Evolutionary conservation across 202 grass and related monocot genomes (phyloP).

Genomic region (Tripidium arundinaceum): DNA sequence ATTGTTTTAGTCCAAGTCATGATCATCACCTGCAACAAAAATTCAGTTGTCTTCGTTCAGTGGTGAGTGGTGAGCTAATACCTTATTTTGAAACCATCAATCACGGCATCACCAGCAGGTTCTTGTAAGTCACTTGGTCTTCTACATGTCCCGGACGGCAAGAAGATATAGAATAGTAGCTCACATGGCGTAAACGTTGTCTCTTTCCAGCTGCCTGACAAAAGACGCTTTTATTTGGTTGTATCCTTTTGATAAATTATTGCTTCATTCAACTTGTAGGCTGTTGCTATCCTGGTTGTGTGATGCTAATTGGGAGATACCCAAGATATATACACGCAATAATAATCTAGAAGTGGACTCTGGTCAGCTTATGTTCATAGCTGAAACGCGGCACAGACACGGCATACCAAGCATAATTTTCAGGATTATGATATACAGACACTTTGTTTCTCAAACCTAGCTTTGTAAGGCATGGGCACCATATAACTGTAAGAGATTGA

Average conservation of each 20-base stretch:
- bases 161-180: too few species aligned
- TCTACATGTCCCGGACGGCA: too few species aligned
- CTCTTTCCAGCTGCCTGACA: too few species aligned
- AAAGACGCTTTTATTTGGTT: too few species aligned
- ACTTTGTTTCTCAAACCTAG: background rate
- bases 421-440: background rate
- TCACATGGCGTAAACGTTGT: too few species aligned
- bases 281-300: background rate
- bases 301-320: background rate
- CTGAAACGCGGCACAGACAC: background rate
- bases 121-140: background rate
- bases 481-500: background rate
- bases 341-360: background rate
- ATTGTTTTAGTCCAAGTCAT: background rate
- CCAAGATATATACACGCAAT: background rate
- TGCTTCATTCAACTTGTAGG: background rate
- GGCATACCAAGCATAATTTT: background rate
- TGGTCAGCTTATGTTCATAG: background rate
- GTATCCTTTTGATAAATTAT: background rate
- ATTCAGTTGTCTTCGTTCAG: background rate
- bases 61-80: background rate
- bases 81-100: conserved; percentile 11
- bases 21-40: too few species aligned
- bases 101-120: background rate
- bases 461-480: background rate